phyloP scores from a whole-genome alignment of 2,329 filamentous ascomycete genomes.

The Fusarium keratoplasticum region DNA sequence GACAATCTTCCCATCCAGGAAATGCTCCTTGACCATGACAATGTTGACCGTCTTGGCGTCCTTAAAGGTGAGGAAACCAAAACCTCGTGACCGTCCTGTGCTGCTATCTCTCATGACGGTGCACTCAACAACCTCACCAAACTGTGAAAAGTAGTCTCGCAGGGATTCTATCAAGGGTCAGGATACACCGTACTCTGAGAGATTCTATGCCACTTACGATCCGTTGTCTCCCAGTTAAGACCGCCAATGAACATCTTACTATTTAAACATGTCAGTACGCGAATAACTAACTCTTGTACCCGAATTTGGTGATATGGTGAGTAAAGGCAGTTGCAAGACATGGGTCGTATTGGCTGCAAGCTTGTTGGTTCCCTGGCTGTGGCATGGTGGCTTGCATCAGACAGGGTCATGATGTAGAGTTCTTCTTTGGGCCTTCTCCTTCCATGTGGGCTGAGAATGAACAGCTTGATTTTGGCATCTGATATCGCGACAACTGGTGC shows the following conservation, averaged over 20 bases:
- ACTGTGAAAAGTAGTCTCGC: slow-evolving; percentile 96
- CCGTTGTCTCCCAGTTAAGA: slow-evolving; percentile 98
- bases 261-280: slow-evolving; percentile 42
- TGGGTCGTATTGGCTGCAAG: slow-evolving; percentile 12
- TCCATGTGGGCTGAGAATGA: slow-evolving; percentile 6
- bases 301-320: slow-evolving; percentile 9
- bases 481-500: background rate
- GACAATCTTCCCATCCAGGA: slow-evolving; percentile 98
- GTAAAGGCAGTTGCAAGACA: slow-evolving; percentile 13
- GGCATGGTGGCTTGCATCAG: slow-evolving; percentile 40
- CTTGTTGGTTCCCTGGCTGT: slow-evolving; percentile 23
- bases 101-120: slow-evolving; percentile 99
- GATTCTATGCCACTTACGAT: slow-evolving; percentile 73
- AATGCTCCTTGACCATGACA: slow-evolving; percentile 99
- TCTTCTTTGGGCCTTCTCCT: slow-evolving; percentile 1
- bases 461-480: background rate
- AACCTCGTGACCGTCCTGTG: slow-evolving; percentile 92
- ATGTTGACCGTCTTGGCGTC: slow-evolving; percentile 98
- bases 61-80: slow-evolving; percentile 97
- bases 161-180: slow-evolving; percentile 78
- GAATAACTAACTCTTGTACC: background rate
- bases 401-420: slow-evolving; percentile 9
- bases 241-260: slow-evolving; percentile 99
- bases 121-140: slow-evolving; percentile 96
- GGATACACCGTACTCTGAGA: background rate